Percentiles rank a stretch among this genome's conserved stretches.
phyloP scores from a whole-genome alignment of 306 rosid genomes.

The Cucurbita moschata region DNA sequence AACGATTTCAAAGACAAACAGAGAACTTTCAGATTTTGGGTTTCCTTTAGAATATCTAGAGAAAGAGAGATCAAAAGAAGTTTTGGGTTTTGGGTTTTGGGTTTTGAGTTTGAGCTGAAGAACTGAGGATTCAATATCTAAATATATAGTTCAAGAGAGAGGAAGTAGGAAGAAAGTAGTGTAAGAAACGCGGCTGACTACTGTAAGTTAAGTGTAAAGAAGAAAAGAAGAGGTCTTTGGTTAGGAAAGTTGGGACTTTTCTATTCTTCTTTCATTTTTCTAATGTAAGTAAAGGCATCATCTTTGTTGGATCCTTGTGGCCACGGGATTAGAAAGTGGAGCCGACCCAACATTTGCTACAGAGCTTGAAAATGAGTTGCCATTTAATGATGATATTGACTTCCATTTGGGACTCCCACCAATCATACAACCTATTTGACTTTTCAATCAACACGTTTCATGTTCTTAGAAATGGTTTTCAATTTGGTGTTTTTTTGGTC shows the following conservation, averaged over 20 bases:
- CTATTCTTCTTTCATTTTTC: not conserved
- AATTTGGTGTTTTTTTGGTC: not conserved
- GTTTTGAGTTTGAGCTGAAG: not conserved
- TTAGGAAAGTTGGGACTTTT: not conserved
- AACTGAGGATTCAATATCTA: not conserved
- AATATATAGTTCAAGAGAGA: not conserved
- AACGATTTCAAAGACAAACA: not conserved
- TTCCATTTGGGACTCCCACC: not conserved
- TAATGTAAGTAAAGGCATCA: not conserved
- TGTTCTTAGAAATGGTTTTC: not conserved
- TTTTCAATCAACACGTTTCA: not conserved
- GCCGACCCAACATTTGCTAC: not conserved
- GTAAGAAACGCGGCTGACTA: slow-evolving; percentile 25
- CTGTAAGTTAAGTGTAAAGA: slow-evolving; percentile 5
- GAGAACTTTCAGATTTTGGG: not conserved
- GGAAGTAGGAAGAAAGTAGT: not conserved
- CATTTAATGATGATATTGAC: not conserved
- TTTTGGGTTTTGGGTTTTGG: not conserved
- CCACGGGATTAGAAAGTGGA: not conserved
- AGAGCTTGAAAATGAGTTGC: not conserved
- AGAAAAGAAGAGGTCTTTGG: slow-evolving; percentile 1
- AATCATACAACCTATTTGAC: not conserved
- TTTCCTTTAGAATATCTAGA: not conserved
- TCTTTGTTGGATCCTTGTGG: not conserved
- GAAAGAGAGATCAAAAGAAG: not conserved